A percentile compares a stretch with the other conserved stretches of the same genome.
These are phyloP conservation scores for Ustilago trichophora DNA, from an alignment of 1,284 basidiomycete genomes.

Conservation along the genomic window DNA sequence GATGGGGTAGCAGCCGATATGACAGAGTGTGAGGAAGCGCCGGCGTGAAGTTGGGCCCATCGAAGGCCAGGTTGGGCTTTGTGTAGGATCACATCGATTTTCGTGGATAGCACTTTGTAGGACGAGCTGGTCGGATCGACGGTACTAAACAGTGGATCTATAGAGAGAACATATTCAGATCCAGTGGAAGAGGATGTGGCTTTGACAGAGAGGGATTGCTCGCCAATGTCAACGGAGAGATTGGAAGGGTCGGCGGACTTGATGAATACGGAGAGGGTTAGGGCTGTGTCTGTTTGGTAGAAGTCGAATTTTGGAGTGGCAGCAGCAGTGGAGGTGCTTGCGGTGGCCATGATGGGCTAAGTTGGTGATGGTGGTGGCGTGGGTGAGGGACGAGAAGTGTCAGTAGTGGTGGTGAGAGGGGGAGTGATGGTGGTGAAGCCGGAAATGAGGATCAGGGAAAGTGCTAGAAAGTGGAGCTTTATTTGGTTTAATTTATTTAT, in stretches of 20 bases:
- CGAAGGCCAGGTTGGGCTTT: conserved; percentile 41
- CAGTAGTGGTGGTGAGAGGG: no score
- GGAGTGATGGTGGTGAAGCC: no score
- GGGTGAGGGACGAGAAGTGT: not conserved
- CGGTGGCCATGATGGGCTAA: conserved; percentile 5
- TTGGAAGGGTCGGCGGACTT: conserved; percentile 46
- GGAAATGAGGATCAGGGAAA: not conserved
- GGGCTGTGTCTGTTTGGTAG: conserved; percentile 62
- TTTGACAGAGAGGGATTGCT: conserved; percentile 22
- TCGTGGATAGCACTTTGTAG: conserved; percentile 49
- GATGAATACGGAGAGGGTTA: conserved; percentile 60
- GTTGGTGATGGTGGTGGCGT: no score
- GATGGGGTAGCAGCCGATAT: conserved; percentile 14
- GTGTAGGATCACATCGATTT: conserved; percentile 55
- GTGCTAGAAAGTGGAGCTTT: conserved; percentile 15
- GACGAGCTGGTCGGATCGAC: conserved; percentile 34
- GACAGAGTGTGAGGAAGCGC: not conserved
- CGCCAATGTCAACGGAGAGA: conserved; percentile 31
- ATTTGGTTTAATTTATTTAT: no score
- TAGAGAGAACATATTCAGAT: conserved; percentile 22
- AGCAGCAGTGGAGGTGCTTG: no score
- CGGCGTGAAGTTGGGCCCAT: conserved; percentile 40
- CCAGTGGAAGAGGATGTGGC: conserved; percentile 21
- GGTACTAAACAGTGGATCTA: conserved; percentile 39
- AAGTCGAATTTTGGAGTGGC: conserved; percentile 58